These are phyloP conservation scores for Exutisphaerella laricina DNA, from an alignment of 2,329 filamentous ascomycete genomes.

Conservation along the genomic window DNA sequence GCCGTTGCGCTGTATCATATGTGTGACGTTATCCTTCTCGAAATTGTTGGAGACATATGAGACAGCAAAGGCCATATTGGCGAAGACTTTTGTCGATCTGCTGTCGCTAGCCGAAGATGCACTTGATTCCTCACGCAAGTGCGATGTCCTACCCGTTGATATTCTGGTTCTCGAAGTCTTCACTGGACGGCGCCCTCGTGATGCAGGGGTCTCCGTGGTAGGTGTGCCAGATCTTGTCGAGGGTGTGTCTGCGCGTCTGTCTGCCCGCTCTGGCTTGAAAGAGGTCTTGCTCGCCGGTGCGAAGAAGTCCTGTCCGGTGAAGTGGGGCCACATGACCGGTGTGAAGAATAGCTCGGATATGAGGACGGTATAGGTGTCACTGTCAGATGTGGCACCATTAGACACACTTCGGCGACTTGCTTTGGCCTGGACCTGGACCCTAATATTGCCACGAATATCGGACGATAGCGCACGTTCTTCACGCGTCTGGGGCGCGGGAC, in stretches of 20 bases:
- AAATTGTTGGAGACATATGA: conserved; percentile 59
- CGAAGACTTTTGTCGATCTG: conserved; percentile 51
- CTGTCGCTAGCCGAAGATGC: conserved; percentile 14
- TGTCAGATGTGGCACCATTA: conserved; percentile 6
- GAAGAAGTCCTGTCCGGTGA: conserved; percentile 36
- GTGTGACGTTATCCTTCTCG: conserved; percentile 54
- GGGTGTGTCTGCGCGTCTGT: conserved; percentile 8
- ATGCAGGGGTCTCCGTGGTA: conserved; percentile 44
- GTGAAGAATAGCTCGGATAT: conserved; percentile 42
- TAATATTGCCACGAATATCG: conserved; percentile 39
- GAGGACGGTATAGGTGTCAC: conserved; percentile 30
- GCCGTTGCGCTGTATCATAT: conserved; percentile 63
- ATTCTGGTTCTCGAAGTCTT: conserved; percentile 13
- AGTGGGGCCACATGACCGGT: conserved; percentile 38
- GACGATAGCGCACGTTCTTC: conserved; percentile 34
- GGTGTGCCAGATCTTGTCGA: conserved; percentile 30
- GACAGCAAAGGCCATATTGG: conserved; percentile 80
- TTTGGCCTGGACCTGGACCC: conserved; percentile 38
- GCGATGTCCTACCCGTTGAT: conserved; percentile 11
- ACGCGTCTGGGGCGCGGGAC: conserved; percentile 28
- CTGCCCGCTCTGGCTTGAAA: neutral
- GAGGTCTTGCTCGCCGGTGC: conserved; percentile 13
- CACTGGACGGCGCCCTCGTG: conserved; percentile 42
- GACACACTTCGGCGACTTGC: conserved; percentile 34
- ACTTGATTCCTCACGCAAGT: conserved; percentile 26